Percentiles rank a stretch among this genome's conserved stretches.
These are phyloP conservation scores for Excoecaria cochinchinensis DNA, from an alignment of 345 rosid genomes.

Conservation along the genomic window DNA sequence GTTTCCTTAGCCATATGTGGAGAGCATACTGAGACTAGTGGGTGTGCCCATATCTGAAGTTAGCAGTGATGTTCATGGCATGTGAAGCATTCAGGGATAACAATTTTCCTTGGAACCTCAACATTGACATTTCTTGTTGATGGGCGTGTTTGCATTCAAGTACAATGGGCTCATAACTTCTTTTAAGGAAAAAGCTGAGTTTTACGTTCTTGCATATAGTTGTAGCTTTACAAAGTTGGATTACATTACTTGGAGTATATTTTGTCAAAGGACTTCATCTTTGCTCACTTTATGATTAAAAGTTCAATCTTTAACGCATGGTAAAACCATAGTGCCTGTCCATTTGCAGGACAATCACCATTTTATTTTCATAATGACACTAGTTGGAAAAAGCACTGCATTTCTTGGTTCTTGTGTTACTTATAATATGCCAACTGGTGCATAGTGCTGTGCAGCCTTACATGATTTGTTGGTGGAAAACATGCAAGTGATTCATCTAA, in stretches of 20 bases:
- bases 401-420: not conserved
- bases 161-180: not conserved
- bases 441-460: not conserved
- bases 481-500: not conserved
- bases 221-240: not conserved
- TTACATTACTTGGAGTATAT: not conserved
- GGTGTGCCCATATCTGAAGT: slow-evolving; percentile 2
- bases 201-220: slow-evolving; percentile 3
- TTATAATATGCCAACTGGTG: not conserved
- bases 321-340: not conserved
- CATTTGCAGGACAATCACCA: not conserved
- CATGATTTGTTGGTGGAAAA: not conserved
- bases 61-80: not conserved
- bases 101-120: not conserved
- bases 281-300: not conserved
- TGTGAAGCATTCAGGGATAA: not conserved
- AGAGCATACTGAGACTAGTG: not conserved
- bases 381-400: not conserved
- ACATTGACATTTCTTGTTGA: not conserved
- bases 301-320: not conserved
- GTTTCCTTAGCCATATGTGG: not conserved
- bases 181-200: not conserved
- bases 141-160: not conserved
- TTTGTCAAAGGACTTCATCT: not conserved
- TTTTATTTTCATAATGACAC: slow-evolving; percentile 8